Base-by-base conservation (phyloP, 768 basidiomycete species). In the Pleurotus cornucopiae region DNA sequence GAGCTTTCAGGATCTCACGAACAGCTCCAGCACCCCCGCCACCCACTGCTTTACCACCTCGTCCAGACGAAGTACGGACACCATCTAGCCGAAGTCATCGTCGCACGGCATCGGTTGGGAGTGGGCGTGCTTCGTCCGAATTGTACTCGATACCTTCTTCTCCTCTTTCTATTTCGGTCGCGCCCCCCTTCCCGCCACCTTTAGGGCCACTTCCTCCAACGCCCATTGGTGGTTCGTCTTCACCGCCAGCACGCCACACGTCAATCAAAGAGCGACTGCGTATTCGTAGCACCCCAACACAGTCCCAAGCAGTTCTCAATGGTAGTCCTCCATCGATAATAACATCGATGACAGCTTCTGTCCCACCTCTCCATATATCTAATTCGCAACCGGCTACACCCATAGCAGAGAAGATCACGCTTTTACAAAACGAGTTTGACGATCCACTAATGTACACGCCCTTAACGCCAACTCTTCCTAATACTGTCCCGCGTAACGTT, bases 1-100 rank as follows among this genome's bases (percentile, higher is more conserved):
- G 86, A 56, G 74, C 80, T 5, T 69, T 86, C 53, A 76, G 83
- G 56, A 67, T 85, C 16, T 86, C 85, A 7, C 67, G 84, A 63
- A 77, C 76, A 41, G 78, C 85, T 18, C 88, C 87, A 0, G 83
- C 82, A 54, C 80, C 81, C 34, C 82, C 88, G 5, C 86, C 89
- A 6, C 76, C 81, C 1, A 70, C 74, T 14, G 73, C 69, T 20
- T 74, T 89, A 1, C 85, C 89, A 3, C 86, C 85, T 5, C 80
- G 85, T 34, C 89, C 88, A 4, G 86, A 88, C 56, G 85, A 89
- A 58, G 47, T 56, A 20, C 55, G 21, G 3, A 61, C 18, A n/a
- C 38, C 51, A 11, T 30, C 45, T 25, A 34, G 66, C 61, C 43
- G 67, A 69, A 46, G 58, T 63, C 70, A 64, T 62, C 70, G 72